Percentiles rank a stretch among this genome's conserved stretches.
Conservation (phyloP, 2,329 filamentous ascomycete species). For the Hypoxylon rubiginosum region DNA sequence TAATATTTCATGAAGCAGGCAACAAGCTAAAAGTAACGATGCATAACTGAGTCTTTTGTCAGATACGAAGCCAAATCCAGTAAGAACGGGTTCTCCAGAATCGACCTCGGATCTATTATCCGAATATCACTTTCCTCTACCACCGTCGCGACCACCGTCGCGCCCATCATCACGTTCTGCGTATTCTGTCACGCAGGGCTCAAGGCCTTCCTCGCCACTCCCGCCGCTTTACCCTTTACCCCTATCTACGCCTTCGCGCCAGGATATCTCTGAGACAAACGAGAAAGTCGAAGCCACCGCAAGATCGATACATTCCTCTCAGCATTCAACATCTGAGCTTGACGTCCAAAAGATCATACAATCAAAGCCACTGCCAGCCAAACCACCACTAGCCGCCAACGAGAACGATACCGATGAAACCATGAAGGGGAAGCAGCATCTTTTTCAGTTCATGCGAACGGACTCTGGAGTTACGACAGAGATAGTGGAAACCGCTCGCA, state of each 20-base stretch:
- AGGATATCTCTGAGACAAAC: neutral
- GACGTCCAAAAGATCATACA: constrained; percentile 5
- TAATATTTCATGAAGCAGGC: neutral
- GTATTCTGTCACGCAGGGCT: neutral
- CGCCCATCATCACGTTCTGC: neutral
- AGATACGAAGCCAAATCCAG: neutral
- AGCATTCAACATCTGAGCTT: constrained; percentile 16
- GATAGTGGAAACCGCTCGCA: neutral
- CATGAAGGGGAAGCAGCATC: constrained; percentile 9
- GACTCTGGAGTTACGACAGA: neutral
- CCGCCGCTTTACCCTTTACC: constrained; percentile 27
- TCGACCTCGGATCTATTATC: neutral
- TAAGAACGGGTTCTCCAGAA: neutral
- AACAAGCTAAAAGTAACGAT: neutral
- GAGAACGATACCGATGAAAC: neutral
- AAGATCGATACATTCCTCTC: neutral
- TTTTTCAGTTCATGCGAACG: constrained; percentile 1
- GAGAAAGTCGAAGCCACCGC: neutral
- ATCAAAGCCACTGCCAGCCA: constrained; percentile 32
- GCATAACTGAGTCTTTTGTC: constrained; percentile 4
- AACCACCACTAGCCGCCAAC: constrained; percentile 2
- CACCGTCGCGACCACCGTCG: constrained; percentile 8
- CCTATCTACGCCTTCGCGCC: constrained; percentile 3
- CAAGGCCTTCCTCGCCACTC: constrained; percentile 17
- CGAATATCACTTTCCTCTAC: constrained; percentile 27